Evolutionary conservation across 306 rosid species (phyloP).

Genomic region (Cicer cuneatum): DNA sequence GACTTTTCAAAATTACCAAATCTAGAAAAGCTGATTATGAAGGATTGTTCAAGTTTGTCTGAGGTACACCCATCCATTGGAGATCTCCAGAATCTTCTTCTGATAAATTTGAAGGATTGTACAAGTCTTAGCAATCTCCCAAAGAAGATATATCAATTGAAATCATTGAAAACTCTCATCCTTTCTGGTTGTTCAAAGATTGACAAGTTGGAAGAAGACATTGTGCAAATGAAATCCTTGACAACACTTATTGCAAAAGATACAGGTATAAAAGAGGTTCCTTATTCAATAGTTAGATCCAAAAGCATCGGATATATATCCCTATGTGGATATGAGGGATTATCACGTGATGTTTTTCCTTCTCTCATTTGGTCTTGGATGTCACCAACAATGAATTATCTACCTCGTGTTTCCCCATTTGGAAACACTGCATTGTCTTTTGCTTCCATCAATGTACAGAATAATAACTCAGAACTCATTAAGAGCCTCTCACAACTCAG

Average conservation of each 20-base stretch:
- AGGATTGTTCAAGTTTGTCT: neutral
- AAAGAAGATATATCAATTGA: neutral
- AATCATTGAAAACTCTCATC: neutral
- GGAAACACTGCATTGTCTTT: neutral
- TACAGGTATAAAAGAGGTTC: slow-evolving; percentile 42
- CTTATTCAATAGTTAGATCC: slow-evolving; percentile 20
- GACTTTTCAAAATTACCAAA: slow-evolving; percentile 39
- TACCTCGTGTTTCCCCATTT: neutral
- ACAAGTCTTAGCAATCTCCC: neutral
- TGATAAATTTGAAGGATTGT: neutral
- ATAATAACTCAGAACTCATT: neutral
- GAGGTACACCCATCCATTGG: neutral
- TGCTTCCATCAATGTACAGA: neutral
- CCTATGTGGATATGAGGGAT: slow-evolving; percentile 50
- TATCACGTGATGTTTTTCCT: slow-evolving; percentile 37
- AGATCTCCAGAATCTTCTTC: neutral
- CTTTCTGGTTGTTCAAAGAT: slow-evolving; percentile 48
- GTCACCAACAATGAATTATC: slow-evolving; percentile 28
- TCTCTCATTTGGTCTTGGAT: slow-evolving; percentile 46
- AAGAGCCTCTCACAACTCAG: neutral
- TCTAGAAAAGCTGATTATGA: neutral
- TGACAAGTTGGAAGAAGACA: slow-evolving; percentile 41
- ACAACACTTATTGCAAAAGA: slow-evolving; percentile 43
- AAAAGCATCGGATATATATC: slow-evolving; percentile 43
- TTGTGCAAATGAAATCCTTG: slow-evolving; percentile 56